Conservation (phyloP, 176 grass and related monocot genomes). For the Microstegium vimineum region DNA sequence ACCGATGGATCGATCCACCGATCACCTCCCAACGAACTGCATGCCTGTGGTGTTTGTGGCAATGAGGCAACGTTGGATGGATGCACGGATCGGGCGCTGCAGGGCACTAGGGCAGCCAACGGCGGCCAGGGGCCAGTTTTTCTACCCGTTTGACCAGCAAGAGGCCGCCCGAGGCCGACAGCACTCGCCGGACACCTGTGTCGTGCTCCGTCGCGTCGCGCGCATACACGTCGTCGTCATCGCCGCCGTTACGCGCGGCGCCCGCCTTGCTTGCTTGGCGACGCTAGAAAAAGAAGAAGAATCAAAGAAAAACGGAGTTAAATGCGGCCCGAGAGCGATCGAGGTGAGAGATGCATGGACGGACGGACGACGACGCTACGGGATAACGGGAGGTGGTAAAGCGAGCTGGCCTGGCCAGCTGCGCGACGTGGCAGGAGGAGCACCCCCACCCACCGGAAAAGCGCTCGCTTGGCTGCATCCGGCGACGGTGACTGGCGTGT, state of each 20-base stretch:
- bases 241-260: background rate
- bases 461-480: no score
- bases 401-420: no score
- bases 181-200: conserved; percentile 21
- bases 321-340: background rate
- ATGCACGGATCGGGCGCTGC: background rate
- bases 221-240: background rate
- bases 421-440: no score
- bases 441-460: no score
- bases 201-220: background rate
- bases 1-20: background rate
- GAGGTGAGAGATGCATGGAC: background rate
- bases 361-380: no score
- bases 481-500: no score
- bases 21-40: background rate
- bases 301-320: background rate
- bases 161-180: conserved; percentile 1
- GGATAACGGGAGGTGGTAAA: no score
- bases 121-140: background rate
- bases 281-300: background rate
- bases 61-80: background rate
- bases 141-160: background rate
- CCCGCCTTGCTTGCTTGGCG: background rate
- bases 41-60: background rate
- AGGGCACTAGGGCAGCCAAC: no score